These are phyloP conservation scores for Ceratocystis eucalypticola DNA, from an alignment of 2,329 filamentous ascomycete species.

Conservation along the genomic window DNA sequence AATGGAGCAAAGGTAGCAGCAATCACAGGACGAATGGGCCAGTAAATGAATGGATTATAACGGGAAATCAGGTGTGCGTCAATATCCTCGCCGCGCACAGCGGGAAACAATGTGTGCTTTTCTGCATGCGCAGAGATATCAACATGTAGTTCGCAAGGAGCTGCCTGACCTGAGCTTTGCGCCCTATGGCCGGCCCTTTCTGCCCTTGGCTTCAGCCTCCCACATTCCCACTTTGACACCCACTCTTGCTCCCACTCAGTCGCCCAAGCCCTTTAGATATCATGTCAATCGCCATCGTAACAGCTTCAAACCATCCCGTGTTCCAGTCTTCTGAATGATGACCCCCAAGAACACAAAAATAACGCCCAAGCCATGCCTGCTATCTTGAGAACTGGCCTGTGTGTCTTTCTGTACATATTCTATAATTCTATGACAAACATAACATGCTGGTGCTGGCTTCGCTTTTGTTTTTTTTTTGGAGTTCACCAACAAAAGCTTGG, in stretches of 20 bases:
- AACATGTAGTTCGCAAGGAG: not conserved
- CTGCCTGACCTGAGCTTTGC: not conserved
- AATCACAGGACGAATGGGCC: not conserved
- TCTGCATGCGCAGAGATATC: not conserved
- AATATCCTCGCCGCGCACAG: not conserved
- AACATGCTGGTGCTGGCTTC: not conserved
- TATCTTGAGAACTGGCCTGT: not conserved
- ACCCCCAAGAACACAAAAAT: not conserved
- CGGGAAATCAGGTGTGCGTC: not conserved
- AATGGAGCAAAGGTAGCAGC: not conserved
- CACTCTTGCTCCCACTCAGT: not conserved
- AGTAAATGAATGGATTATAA: not conserved
- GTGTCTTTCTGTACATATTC: not conserved
- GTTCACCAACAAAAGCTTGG: not conserved
- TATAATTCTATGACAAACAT: slow-evolving; percentile 7
- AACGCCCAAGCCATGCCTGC: slow-evolving; percentile 4
- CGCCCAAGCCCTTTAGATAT: not conserved
- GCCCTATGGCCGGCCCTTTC: not conserved
- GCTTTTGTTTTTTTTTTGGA: not conserved
- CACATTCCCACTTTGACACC: not conserved
- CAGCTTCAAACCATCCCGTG: slow-evolving; percentile 2
- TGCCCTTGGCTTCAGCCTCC: not conserved
- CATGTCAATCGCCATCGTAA: slow-evolving; percentile 7
- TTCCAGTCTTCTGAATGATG: not conserved
- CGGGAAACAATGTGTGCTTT: too few species aligned